phyloP scores from a whole-genome alignment of 768 basidiomycete genomes.

The Boletus reticulatus region DNA sequence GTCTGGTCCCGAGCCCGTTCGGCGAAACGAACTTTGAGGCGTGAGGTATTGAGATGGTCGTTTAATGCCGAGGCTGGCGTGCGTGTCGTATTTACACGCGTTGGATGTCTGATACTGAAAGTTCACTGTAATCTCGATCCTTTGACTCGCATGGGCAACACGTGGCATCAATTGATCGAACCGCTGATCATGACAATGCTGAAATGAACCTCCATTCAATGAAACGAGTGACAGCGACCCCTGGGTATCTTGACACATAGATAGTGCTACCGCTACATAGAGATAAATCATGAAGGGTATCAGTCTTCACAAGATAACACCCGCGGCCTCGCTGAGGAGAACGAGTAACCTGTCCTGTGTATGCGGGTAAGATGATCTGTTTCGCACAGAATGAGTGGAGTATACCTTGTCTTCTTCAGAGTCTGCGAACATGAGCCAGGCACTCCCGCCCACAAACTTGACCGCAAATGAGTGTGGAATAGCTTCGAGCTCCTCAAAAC shows the following conservation, averaged over 20 bases:
- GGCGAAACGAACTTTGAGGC: slow-evolving; percentile 41
- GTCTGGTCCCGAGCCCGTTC: slow-evolving; percentile 37
- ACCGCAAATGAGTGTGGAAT: slow-evolving; percentile 67
- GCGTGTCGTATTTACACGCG: too few relatives aligned
- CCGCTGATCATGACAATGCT: too few relatives aligned
- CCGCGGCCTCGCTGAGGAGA: slow-evolving; percentile 30
- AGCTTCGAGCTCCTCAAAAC: slow-evolving; percentile 63
- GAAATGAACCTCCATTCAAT: background rate
- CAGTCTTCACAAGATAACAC: slow-evolving; percentile 24
- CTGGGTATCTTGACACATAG: slow-evolving; percentile 5
- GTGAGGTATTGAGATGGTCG: slow-evolving; percentile 54
- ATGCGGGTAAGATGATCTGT: background rate
- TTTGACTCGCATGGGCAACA: too few relatives aligned
- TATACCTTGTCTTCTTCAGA: slow-evolving; percentile 61
- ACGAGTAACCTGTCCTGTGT: slow-evolving; percentile 25
- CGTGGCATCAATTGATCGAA: too few relatives aligned
- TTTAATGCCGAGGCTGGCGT: slow-evolving; percentile 14
- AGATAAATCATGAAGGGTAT: slow-evolving; percentile 13
- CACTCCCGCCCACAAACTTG: slow-evolving; percentile 50
- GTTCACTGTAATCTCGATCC: too few relatives aligned
- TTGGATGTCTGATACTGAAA: too few relatives aligned
- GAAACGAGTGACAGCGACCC: slow-evolving; percentile 11
- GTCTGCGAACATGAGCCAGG: slow-evolving; percentile 62
- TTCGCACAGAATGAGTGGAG: background rate
- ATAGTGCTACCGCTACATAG: slow-evolving; percentile 20